Evolutionary conservation across 2,329 filamentous ascomycete species (phyloP), one percentile per base, ranked within the genome.

Genomic region (Trichoderma sp.): DNA sequence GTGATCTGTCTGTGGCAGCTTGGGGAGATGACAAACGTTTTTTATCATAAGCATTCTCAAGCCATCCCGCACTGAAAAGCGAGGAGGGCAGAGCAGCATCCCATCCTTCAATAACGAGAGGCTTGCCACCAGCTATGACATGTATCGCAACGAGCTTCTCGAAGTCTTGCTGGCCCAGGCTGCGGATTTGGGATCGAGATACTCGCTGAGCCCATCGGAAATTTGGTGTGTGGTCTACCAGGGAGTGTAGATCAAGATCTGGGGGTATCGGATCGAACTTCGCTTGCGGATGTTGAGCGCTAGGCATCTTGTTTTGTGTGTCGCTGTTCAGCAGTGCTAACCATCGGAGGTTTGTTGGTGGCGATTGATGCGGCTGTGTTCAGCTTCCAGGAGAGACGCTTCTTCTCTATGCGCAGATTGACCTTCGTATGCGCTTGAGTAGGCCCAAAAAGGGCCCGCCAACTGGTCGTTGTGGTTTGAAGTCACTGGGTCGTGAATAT

Each of bases 231-330:
- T 87, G 87, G 71, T 96, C 91, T 18, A 98, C 93, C 1, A 98
- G 85, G 1, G 84, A 83, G 51, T 89, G 84, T 18, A 98, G 85
- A 79, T 98, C 92, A 71, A 98, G 89, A 78, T 95, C 90, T 0
- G 95, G 95, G 0, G 94, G 89, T 61, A 98, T 93, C 1, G 95
- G 95, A 80, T 97, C 94, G 81, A 98, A 98, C 66, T 94, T 93
- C 18, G 94, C 94, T 78, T 94, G 91, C 1, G 93, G 93, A 77
- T 95, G 90, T 72, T 91, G 85, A 15, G 92, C 87, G 18, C 86
- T 84, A 70, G 93, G 92, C 94, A 97, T 97, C 32, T 78, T 87
- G 77, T 53, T 36, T 34, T n/a, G 39, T 28, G 66, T 53, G 34
- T 26, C 24, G 15, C 12, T 15, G 65, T 9, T 60, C 65, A 69